Base-by-base conservation (phyloP, 2,329 filamentous ascomycete species). In the Pyricularia sp. region DNA sequence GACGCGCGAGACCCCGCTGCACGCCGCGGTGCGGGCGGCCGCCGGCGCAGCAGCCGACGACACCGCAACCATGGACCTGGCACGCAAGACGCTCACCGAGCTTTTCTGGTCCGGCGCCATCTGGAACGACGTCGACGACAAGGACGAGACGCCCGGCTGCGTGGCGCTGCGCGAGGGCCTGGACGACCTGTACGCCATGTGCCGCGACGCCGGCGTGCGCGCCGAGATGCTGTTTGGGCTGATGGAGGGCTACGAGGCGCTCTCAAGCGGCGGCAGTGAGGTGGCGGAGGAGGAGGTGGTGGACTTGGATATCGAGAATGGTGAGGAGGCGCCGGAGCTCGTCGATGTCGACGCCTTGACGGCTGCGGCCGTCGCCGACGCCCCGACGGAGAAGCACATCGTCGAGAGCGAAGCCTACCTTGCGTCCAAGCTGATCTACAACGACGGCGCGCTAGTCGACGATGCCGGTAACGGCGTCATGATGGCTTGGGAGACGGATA, bases 61-160 rank as follows among this genome's bases (percentile, higher is more conserved):
- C 11, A 70, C 72, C 17, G 72, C 72, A 5, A 23, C 58, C 4
- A 50, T 42, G 28, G 67, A 68, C 65, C 85, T 86, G 58, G 91
- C 89, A 2, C 84, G 85, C 69, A 86, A 88, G 68, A 90, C 90
- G 0, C 82, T 97, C 4, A 86, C 87, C 73, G 86, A 95, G 75
- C 84, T 98, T 9, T 88, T 98, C 70, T 86, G 94, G 75, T 90
- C 91, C 73, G 95, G 95, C 36, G 95, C 93, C 12, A 97, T 98
- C 73, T 99, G 95, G 95, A 99, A 99, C 80, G 94, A 97, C 77
- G 83, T 98, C 69, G 93, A 98, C 78, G 81, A 83, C 72, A 90
- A 92, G 73, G 86, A 93, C 74, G 94, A 98, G 83, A 98, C 95
- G 3, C 93, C 95, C 0, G 95, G 93, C 9, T 98, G 94, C 77